Conservation (phyloP, 768 basidiomycete species). For the Mrakia gelida region DNA sequence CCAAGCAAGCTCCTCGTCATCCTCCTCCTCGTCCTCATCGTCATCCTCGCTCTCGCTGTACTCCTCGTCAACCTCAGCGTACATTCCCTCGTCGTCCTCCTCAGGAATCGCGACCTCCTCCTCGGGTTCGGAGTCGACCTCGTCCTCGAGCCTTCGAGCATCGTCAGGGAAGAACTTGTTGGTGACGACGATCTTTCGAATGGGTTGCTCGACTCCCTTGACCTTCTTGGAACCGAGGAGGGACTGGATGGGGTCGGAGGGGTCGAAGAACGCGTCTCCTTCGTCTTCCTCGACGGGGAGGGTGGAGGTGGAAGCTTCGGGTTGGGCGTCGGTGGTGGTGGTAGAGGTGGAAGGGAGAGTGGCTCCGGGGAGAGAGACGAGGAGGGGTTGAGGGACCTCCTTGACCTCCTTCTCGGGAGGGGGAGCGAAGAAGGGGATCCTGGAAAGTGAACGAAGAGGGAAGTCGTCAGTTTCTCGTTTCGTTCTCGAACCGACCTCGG, state of each 20-base stretch:
- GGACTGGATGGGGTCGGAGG: conserved; percentile 20
- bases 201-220: conserved; percentile 74
- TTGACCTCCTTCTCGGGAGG: conserved; percentile 64
- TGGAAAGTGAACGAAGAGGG: neutral
- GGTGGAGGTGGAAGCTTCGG: conserved; percentile 14
- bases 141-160: conserved; percentile 42
- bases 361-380: conserved; percentile 32
- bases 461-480: neutral
- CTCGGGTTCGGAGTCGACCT: conserved; percentile 37
- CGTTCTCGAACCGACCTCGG: neutral
- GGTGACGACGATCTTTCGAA: conserved; percentile 82
- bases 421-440: conserved; percentile 87
- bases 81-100: conserved; percentile 38
- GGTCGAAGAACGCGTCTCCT: conserved; percentile 56
- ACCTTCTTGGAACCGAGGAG: conserved; percentile 47
- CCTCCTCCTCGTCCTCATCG: conserved; percentile 40
- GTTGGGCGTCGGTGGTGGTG: neutral
- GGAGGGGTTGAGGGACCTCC: conserved; percentile 42
- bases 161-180: conserved; percentile 82
- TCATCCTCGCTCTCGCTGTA: conserved; percentile 27
- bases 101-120: conserved; percentile 46
- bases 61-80: conserved; percentile 40
- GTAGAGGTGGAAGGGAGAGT: neutral
- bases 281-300: conserved; percentile 41
- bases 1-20: conserved; percentile 35